Conservation (phyloP, 2,329 filamentous ascomycete genomes). For the Helotiales sp. region DNA sequence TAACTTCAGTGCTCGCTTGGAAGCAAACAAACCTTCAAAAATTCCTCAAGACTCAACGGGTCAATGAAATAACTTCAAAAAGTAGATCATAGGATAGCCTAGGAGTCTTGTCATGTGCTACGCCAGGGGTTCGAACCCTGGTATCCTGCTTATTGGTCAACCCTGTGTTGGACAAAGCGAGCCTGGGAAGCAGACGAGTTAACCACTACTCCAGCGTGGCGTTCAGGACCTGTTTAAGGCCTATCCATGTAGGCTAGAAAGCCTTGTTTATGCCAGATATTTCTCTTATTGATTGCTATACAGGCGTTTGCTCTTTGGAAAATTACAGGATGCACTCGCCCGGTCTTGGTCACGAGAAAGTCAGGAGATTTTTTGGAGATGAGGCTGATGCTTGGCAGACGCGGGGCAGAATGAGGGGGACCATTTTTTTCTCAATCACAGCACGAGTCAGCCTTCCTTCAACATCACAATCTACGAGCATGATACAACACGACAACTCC, state of each 20-base stretch:
- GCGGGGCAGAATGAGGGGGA: background rate
- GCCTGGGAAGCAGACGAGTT: slow-evolving; percentile 17
- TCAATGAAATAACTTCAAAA: background rate
- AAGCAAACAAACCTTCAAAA: slow-evolving; percentile 4
- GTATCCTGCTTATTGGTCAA: slow-evolving; percentile 8
- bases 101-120: background rate
- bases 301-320: background rate
- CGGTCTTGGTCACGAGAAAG: background rate
- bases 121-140: slow-evolving; percentile 6
- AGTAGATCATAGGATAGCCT: background rate
- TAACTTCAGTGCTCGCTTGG: background rate
- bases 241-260: background rate
- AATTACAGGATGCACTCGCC: background rate
- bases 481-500: slow-evolving; percentile 32
- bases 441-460: background rate
- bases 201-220: slow-evolving; percentile 17
- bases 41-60: background rate
- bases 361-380: background rate
- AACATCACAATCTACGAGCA: slow-evolving; percentile 9
- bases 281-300: background rate
- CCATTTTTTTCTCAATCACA: background rate
- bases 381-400: background rate
- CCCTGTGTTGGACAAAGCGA: background rate
- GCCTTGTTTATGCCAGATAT: background rate
- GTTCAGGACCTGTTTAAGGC: background rate